A percentile compares a stretch with the other conserved stretches of the same genome.
phyloP scores from a whole-genome alignment of 2,329 filamentous ascomycete genomes.

The Fusarium setosum region DNA sequence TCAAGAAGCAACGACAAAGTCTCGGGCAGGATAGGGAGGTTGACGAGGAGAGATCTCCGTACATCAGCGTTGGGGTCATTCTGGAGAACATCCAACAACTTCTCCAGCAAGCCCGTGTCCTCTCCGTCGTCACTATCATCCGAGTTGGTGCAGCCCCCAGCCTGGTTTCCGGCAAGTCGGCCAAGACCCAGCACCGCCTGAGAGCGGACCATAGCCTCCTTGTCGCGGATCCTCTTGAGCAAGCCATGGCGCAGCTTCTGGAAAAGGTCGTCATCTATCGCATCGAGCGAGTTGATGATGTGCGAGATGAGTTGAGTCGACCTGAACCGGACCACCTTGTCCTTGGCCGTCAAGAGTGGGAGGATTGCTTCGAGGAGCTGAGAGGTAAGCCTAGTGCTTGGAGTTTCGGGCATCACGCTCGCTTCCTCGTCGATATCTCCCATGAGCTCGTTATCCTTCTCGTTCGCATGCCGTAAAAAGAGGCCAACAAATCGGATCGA shows the following conservation, averaged over 20 bases:
- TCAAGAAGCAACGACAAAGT: conserved; percentile 91
- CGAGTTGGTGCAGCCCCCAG: conserved; percentile 75
- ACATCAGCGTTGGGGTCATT: conserved; percentile 97
- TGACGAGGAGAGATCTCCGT: conserved; percentile 85
- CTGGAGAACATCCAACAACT: conserved; percentile 87
- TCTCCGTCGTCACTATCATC: conserved; percentile 77
- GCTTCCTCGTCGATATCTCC: conserved; percentile 75
- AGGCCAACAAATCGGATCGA: conserved; percentile 87
- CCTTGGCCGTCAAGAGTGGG: conserved; percentile 84
- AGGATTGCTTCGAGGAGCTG: conserved; percentile 79
- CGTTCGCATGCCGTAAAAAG: conserved; percentile 80
- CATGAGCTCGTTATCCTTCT: conserved; percentile 77
- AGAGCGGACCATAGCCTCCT: conserved; percentile 90
- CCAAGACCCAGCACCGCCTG: conserved; percentile 94
- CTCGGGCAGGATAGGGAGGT: conserved; percentile 85
- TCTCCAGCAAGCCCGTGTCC: conserved; percentile 79
- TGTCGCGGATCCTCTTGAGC: conserved; percentile 89
- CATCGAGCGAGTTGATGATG: conserved; percentile 91
- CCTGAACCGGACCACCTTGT: conserved; percentile 91
- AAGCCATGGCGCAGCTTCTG: conserved; percentile 82
- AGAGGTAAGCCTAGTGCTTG: conserved; percentile 81
- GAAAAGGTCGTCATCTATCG: conserved; percentile 92
- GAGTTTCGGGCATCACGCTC: conserved; percentile 82
- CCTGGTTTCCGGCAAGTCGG: conserved; percentile 81
- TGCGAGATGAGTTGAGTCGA: conserved; percentile 91